Base-by-base conservation (phyloP, 352 stramenopile genomes). In the Phytopythium cucurbitacearum region DNA sequence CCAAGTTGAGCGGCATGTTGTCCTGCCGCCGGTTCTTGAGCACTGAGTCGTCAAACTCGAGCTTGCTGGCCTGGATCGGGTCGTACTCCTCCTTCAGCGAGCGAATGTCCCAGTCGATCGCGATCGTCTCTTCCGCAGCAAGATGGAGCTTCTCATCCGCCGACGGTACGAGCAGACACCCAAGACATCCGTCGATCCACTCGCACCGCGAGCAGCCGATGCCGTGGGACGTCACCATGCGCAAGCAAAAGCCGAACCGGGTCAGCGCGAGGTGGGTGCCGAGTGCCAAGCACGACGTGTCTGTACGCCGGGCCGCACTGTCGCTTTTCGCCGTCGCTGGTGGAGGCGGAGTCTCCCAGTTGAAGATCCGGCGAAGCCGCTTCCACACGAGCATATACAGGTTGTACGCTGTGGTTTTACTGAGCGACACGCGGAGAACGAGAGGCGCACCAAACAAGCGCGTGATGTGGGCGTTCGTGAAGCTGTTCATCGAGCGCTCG, bases 21-120 rank as follows among this genome's bases (percentile, higher is more conserved):
- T 92, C 84, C 32, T 89, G 70, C 32, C 62, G 63, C 47, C 84
- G 67, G 55, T 93, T 86, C 33, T 74, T 52, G 16, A 86, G 61
- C 28, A 91, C 78, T 1, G 73, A 85, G 13, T 72, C 69, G 58
- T 89, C 65, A 10, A 80, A 78, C 38, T 91, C 76, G 39, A 92
- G 60, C 58, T 91, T 91, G 57, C 80, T 91, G 4, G 84, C 81
- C 71, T 94, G 78, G 53, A 87, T 87, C 2, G 80, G 76, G 46
- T 96, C 82, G 53, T 94, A 96, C 53, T 91, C 84, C 46, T 94
- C 80, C 44, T 91, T 94, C 2, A 95, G 68, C 5, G 80, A 90
- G 10, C 73, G 73, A n/a, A 91, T 90, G 51, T 94, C 86, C 88
- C 88, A 97, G 49, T 97, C 88, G 39, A 97, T 94, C 1, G 86